Conservation (phyloP, 768 basidiomycete species). For the Gyrodon lividus region DNA sequence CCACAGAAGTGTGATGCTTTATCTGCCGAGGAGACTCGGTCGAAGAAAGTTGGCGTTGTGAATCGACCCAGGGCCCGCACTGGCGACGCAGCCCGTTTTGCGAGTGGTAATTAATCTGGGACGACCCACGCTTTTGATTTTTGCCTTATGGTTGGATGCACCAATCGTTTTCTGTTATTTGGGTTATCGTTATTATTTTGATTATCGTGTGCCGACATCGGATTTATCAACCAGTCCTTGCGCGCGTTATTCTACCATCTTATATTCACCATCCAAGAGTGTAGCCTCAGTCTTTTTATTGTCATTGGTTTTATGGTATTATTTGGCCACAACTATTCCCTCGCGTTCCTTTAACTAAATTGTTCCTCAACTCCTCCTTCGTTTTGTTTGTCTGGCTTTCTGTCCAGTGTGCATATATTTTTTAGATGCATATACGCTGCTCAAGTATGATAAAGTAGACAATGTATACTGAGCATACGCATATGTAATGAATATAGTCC, state of each 20-base stretch:
- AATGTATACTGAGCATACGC: slow-evolving; percentile 15
- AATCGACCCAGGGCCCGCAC: slow-evolving; percentile 68
- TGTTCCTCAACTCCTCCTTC: slow-evolving; percentile 6
- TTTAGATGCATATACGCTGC: slow-evolving; percentile 18
- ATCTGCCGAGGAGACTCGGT: slow-evolving; percentile 18
- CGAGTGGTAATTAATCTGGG: slow-evolving; percentile 35
- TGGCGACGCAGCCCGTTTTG: slow-evolving; percentile 64
- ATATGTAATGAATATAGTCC: slow-evolving; percentile 14
- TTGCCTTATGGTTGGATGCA: slow-evolving; percentile 17
- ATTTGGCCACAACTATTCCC: slow-evolving; percentile 19
- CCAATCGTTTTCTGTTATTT: no score
- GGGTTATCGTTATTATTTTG: slow-evolving; percentile 15
- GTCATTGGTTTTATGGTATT: slow-evolving; percentile 32
- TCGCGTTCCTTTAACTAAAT: slow-evolving; percentile 21
- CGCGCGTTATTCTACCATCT: slow-evolving; percentile 10
- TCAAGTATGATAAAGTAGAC: slow-evolving; percentile 14
- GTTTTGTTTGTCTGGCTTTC: slow-evolving; percentile 28
- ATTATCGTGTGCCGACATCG: slow-evolving; percentile 12
- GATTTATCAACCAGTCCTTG: slow-evolving; percentile 6
- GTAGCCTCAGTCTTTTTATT: slow-evolving; percentile 15
- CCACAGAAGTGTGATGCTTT: slow-evolving; percentile 7
- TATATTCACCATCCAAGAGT: slow-evolving; percentile 10
- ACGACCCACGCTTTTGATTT: slow-evolving; percentile 12
- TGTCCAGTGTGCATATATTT: slow-evolving; percentile 26
- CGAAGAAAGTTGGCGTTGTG: slow-evolving; percentile 42